Evolutionary conservation across 495 filamentous ascomycete species (phyloP), one percentile per base, ranked within the genome.

Genomic region (Penicillium lagena): DNA sequence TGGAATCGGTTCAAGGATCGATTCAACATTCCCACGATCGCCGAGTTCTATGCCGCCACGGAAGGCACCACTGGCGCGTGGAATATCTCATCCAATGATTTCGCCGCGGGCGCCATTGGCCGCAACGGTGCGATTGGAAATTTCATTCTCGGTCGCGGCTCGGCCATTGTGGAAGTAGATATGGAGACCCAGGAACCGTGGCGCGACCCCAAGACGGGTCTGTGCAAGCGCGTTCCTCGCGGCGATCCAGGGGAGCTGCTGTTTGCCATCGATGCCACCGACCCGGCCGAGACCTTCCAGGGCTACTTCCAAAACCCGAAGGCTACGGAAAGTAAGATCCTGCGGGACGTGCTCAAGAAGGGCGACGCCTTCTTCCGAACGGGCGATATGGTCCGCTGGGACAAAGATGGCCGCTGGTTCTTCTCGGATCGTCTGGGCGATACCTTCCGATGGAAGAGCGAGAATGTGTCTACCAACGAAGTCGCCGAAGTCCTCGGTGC

Each of bases 391-490:
- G 62, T 96, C 13, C 75, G 80, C 31, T 78, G 75, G 64, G 86
- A 89, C 47, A 43, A 43, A 1, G 82, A 95, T 46, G 86, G 87
- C 7, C 72, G 84, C 11, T 83, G 83, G 70, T 95, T 76, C 63
- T 97, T 97, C 63, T 77, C 79, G 35, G 93, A 98, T 60, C 85
- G 90, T 9, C 83, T 97, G 32, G 91, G 91, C 40, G 91, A 97
- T 55, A 96, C 91, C 0, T 97, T 88, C 70, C 80, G 91, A 12
- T 97, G 91, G 91, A 96, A 95, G 71, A 82, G 80, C 36, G 91
- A 97, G 66, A 97, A 96, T 43, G 87, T 96, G 3, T 91, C 95
- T 50, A 90, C 94, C 7, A 77, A 79, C 15, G 82, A 89, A 40
- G 81, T 81, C 0, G 70, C 84, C 2, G 81, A 88, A 43, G 79